Evolutionary conservation across 495 filamentous ascomycete genomes (phyloP), one percentile per base, ranked within the genome.

Genomic region (Aspergillus steynii): DNA sequence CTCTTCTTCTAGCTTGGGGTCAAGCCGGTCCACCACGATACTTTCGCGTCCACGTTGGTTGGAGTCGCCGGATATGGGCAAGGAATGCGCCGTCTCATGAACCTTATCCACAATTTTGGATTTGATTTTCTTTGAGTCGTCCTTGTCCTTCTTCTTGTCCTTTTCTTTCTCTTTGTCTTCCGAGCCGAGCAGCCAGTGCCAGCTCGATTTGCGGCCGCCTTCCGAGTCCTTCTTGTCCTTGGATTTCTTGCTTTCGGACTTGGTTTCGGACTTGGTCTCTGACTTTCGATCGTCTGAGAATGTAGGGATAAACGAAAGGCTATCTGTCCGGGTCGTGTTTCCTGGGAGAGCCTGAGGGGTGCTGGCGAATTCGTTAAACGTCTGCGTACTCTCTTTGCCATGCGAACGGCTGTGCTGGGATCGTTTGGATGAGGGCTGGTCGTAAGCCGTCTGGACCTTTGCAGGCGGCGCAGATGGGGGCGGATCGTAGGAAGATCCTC

Each of bases 221-320:
- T 84, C 83, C 12, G 75, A 77, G 65, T 88, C 80, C 74, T 89
- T 86, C 61, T 79, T 77, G 37, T 86, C 82, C 68, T 87, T 90
- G 10, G 82, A 80, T 55, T 83, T 86, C 61, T 88, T 91, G 56
- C 81, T 77, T 60, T 90, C 88, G 0, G 78, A 63, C 62, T 85
- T 87, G 61, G 9, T 10, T 42, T 42, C 37, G 7, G 37, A 14
- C 37, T 42, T 42, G 56, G 81, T 77, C 59, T 90, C 88, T 0
- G 78, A 62, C 61, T 85, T 87, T 61, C 85, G 87, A 53, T 90
- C 88, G 59, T 91, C 86, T 2, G 80, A 67, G 29, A 91, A 77
- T 1, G 89, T 96, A 3, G 93, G 93, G 52, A 96, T 92, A 68
- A 93, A 91, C 1, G 91, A 93, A 14, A 96, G 80, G 58, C 80